These are phyloP conservation scores for Camelina laxa DNA, from an alignment of 345 rosid genomes.

Conservation along the genomic window DNA sequence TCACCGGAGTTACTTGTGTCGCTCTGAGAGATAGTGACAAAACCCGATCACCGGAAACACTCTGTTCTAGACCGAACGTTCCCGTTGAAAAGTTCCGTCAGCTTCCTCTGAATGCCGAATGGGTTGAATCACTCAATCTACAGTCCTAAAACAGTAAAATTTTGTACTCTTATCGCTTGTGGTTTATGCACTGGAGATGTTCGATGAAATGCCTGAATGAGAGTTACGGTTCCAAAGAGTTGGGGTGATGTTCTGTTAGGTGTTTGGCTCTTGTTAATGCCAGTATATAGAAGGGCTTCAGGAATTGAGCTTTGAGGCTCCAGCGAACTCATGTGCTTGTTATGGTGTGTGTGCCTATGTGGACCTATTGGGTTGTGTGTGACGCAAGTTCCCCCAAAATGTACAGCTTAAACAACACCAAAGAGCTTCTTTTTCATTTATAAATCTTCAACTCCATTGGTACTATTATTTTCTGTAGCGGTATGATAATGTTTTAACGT, in stretches of 20 bases:
- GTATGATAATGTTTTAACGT: background rate
- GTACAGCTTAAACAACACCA: background rate
- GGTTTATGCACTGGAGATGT: background rate
- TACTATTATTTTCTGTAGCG: background rate
- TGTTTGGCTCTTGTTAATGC: background rate
- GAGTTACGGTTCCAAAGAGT: background rate
- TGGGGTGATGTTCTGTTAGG: background rate
- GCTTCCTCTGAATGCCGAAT: background rate
- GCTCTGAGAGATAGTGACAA: background rate
- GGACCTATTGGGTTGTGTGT: slow-evolving; percentile 35
- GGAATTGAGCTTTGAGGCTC: background rate
- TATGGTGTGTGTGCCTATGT: slow-evolving; percentile 15
- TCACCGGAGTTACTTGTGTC: background rate
- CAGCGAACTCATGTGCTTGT: background rate
- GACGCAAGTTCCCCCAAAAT: background rate
- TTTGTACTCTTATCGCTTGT: background rate
- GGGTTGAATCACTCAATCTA: background rate
- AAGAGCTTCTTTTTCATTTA: background rate
- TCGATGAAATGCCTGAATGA: background rate
- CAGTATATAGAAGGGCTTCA: background rate
- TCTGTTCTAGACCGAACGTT: background rate
- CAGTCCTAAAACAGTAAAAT: background rate
- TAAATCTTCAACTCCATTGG: background rate
- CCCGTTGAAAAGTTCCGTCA: background rate
- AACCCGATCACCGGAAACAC: background rate